Base-by-base conservation (phyloP, 257 asterid genomes). In the Jasminum sambac region DNA sequence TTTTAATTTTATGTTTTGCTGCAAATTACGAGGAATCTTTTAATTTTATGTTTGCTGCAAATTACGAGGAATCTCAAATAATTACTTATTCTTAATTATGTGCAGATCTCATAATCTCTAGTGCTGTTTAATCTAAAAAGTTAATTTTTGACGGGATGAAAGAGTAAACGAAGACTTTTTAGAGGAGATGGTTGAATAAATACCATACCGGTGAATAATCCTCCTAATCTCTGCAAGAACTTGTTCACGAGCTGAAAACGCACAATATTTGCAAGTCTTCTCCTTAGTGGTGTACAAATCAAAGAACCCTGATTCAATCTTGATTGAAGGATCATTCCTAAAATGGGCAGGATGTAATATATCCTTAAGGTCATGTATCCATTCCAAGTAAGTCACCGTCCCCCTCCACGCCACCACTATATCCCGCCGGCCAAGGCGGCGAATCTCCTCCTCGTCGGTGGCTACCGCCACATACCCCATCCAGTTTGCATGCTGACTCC, bases 401-500 rank as follows among this genome's bases (percentile, higher is more conserved):
- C 96, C 95, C n/a, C 96, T 85, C 96, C 96, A 90, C 10, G 96
- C 86, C 44, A 90, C 52, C 21, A 88, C 80, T 38, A 88, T 77
- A 80, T 86, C 94, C 0, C 96, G 88, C 13, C 96, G 88, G 11
- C 97, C 96, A 0, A 90, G 83, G 9, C 96, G 83, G 10, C 71
- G 76, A 0, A 90, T 78, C 71, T 87, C 90, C 0, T 69, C 79
- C 10, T 80, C 86, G 75, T 86, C 94, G 5, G 81, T 81, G 43
- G 92, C 67, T 0, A 90, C 89, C 0, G 92, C 96, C 7, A 90
- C 95, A 59, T 88, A 90, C 13, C 96, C 96, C 89, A 91, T 87
- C 97, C 96, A 85, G 74, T 89, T 89, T 2, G 96, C 90, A 66
- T 86, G 92, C 74, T 80, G 92, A 78, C 95, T 91, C 97, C 96